Conservation (phyloP, 2,329 filamentous ascomycete genomes). For the Ilyonectria mors-panacis region DNA sequence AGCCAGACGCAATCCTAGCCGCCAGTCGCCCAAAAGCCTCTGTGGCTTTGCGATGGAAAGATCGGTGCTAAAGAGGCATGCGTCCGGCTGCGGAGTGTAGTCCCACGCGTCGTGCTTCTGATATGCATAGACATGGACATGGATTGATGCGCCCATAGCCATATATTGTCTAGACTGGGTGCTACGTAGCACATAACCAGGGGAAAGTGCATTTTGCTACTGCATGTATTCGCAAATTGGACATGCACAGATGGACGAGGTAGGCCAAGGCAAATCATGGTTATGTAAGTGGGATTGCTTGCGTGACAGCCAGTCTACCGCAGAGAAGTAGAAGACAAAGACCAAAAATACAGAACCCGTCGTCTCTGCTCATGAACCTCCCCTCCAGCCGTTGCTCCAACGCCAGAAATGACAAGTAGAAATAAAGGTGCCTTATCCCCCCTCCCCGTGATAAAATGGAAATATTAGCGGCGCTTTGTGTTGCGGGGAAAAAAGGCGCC, state of each 20-base stretch:
- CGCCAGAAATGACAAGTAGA: conserved; percentile 25
- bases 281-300: conserved; percentile 27
- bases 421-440: conserved; percentile 9
- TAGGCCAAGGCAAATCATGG: conserved; percentile 7
- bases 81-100: conserved; percentile 11
- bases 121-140: conserved; percentile 1
- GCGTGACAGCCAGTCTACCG: conserved; percentile 26
- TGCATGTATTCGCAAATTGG: background rate
- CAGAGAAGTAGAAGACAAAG: conserved; percentile 17
- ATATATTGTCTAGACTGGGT: background rate
- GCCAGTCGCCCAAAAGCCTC: conserved; percentile 7
- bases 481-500: conserved; percentile 5
- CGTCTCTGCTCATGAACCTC: conserved; percentile 24
- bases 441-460: conserved; percentile 12
- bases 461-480: conserved; percentile 12
- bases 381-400: conserved; percentile 19
- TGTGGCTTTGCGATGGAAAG: background rate
- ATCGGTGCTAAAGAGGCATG: conserved; percentile 22
- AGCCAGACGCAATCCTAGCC: conserved; percentile 6
- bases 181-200: background rate
- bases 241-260: background rate
- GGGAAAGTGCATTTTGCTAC: conserved; percentile 9
- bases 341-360: conserved; percentile 17
- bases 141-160: background rate
- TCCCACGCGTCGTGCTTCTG: background rate